Evolutionary conservation across 495 filamentous ascomycete species (phyloP).

Genomic region (Tuber magnatum): DNA sequence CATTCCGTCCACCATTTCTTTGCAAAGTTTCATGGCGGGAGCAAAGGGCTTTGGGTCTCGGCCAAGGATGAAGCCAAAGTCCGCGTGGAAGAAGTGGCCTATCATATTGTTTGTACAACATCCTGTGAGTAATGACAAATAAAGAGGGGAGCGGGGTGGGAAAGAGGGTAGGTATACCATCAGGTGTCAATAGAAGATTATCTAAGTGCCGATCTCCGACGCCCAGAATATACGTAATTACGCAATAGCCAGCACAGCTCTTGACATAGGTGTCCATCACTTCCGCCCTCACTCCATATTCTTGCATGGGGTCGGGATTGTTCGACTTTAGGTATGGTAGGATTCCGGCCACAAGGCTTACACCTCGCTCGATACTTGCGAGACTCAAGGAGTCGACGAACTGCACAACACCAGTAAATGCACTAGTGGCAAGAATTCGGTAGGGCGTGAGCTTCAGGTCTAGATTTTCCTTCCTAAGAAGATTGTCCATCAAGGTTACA

Average conservation of each 20-base stretch:
- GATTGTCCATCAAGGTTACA: conserved; percentile 94
- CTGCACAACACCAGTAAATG: conserved; percentile 82
- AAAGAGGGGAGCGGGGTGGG: not conserved
- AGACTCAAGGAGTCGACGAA: conserved; percentile 83
- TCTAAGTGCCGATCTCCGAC: conserved; percentile 95
- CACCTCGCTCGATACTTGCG: conserved; percentile 74
- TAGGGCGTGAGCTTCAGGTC: conserved; percentile 94
- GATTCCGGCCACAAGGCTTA: conserved; percentile 54
- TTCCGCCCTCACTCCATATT: conserved; percentile 81
- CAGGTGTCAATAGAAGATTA: conserved; percentile 83
- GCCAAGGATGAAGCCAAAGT: conserved; percentile 96
- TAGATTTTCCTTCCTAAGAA: conserved; percentile 92
- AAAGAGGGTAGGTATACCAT: conserved; percentile 44
- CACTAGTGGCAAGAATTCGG: conserved; percentile 86
- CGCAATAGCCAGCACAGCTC: conserved; percentile 94
- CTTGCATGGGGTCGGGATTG: conserved; percentile 77
- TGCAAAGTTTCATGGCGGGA: conserved; percentile 90
- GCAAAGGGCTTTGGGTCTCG: conserved; percentile 97
- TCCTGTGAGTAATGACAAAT: not conserved
- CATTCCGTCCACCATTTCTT: conserved; percentile 99
- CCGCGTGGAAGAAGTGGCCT: conserved; percentile 92
- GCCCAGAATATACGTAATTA: conserved; percentile 97
- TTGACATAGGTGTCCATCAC: conserved; percentile 93
- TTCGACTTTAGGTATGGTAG: conserved; percentile 81
- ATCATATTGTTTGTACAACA: conserved; percentile 2